A percentile compares a stretch with the other conserved stretches of the same genome.
Conservation (phyloP, 768 basidiomycete genomes). For the Goffeauzyma gilvescens region DNA sequence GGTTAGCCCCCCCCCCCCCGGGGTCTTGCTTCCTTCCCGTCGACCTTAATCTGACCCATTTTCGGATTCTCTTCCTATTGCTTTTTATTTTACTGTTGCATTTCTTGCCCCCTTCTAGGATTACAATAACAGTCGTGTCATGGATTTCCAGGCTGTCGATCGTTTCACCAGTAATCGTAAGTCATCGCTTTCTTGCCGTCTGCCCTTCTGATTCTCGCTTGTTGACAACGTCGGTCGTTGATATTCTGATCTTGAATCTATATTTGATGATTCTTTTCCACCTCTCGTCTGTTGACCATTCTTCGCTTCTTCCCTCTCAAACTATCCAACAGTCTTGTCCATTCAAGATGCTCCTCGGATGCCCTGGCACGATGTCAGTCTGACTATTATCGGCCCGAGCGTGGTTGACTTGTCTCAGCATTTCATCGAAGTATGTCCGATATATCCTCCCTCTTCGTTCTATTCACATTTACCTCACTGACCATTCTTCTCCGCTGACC, state of each 20-base stretch:
- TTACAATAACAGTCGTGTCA: constrained; percentile 49
- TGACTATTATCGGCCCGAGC: constrained; percentile 41
- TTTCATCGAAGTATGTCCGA: constrained; percentile 78
- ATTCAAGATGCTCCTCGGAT: constrained; percentile 37
- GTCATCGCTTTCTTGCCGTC: not conserved
- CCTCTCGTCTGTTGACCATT: too few species aligned
- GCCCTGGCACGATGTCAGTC: constrained; percentile 83
- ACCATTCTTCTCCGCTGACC: not conserved
- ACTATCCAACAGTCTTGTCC: constrained; percentile 17
- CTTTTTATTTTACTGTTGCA: too few species aligned
- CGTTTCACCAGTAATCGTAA: constrained; percentile 34
- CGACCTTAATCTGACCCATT: too few species aligned
- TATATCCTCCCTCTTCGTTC: not conserved
- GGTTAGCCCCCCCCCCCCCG: constrained; percentile 9
- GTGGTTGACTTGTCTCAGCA: constrained; percentile 86
- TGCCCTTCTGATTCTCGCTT: too few species aligned
- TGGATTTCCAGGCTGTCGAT: constrained; percentile 44
- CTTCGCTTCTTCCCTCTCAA: too few species aligned
- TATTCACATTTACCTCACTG: not conserved
- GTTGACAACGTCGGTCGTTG: too few species aligned
- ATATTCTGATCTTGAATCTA: too few species aligned
- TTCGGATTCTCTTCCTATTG: too few species aligned
- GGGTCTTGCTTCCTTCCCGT: too few species aligned
- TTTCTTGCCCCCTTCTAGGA: too few species aligned
- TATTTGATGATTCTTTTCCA: too few species aligned